Evolutionary conservation across 805 yeast species (phyloP).

Genomic region (Ogataea polymorpha): DNA sequence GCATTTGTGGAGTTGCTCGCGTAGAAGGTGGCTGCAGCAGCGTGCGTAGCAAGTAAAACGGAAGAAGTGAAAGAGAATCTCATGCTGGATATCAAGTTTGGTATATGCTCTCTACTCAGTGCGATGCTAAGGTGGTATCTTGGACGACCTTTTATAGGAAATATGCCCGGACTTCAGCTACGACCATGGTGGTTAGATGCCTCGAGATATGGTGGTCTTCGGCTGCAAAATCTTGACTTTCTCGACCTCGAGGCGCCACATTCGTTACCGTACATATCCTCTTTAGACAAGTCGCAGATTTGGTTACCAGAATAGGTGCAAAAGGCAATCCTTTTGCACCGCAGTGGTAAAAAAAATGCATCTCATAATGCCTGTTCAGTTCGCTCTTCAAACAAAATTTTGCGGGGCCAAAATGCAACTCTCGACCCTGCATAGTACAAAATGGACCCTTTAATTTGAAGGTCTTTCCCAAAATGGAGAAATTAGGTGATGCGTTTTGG

Average conservation of each 20-base stretch:
- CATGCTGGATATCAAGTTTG: conserved; percentile 1
- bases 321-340: conserved; percentile 1
- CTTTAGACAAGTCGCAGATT: not conserved
- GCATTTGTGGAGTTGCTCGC: conserved; percentile 1
- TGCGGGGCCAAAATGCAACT: conserved; percentile 1
- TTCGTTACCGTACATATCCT: conserved; percentile 1
- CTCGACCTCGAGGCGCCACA: conserved; percentile 1
- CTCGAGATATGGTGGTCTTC: not conserved
- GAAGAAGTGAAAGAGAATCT: conserved; percentile 1
- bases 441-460: not conserved
- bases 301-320: conserved; percentile 1
- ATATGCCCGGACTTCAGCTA: conserved; percentile 1
- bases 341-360: not conserved
- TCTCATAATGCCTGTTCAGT: conserved; percentile 1
- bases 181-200: conserved; percentile 1
- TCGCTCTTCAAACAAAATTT: not conserved
- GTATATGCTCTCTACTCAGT: conserved; percentile 1
- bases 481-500: conserved; percentile 1
- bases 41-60: conserved; percentile 1
- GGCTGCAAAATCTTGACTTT: conserved; percentile 1
- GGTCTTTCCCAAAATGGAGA: conserved; percentile 1
- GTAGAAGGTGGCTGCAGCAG: conserved; percentile 2
- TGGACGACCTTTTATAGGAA: not conserved
- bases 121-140: conserved; percentile 1
- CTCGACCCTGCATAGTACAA: conserved; percentile 1